Evolutionary conservation across 2,329 filamentous ascomycete genomes (phyloP).

Genomic region (Sodiomyces alkalinus): DNA sequence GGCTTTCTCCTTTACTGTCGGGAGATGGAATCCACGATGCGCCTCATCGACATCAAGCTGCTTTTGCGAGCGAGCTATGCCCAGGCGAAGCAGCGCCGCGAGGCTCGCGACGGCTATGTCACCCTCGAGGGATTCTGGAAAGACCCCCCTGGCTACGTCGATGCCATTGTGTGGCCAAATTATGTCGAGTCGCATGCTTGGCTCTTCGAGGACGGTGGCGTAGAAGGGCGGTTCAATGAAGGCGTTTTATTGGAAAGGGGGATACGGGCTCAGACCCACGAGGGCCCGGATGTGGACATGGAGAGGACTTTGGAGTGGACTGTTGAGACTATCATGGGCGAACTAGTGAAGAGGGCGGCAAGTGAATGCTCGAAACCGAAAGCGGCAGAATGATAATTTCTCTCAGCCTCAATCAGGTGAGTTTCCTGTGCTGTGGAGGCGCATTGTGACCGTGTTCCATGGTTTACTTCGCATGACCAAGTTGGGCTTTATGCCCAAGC

Average conservation of each 20-base stretch:
- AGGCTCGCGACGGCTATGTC: slow-evolving; percentile 60
- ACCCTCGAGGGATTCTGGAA: slow-evolving; percentile 86
- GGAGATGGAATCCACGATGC: slow-evolving; percentile 36
- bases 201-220: slow-evolving; percentile 58
- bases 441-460: no score
- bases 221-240: slow-evolving; percentile 39
- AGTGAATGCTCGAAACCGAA: neutral
- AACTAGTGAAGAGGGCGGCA: slow-evolving; percentile 18
- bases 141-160: slow-evolving; percentile 88
- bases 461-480: no score
- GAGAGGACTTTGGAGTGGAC: slow-evolving; percentile 51
- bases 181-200: slow-evolving; percentile 72
- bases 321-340: slow-evolving; percentile 42
- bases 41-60: slow-evolving; percentile 57
- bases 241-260: slow-evolving; percentile 26
- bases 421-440: no score
- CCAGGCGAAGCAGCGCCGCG: slow-evolving; percentile 47
- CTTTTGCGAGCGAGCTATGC: slow-evolving; percentile 59
- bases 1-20: slow-evolving; percentile 73
- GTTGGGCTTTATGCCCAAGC: neutral
- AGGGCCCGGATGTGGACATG: slow-evolving; percentile 40
- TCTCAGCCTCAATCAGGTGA: no score
- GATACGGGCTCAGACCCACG: slow-evolving; percentile 33
- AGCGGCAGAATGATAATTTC: no score
- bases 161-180: slow-evolving; percentile 90